phyloP scores from a whole-genome alignment of 176 grass and related monocot genomes.

The Paspalum notatum region DNA sequence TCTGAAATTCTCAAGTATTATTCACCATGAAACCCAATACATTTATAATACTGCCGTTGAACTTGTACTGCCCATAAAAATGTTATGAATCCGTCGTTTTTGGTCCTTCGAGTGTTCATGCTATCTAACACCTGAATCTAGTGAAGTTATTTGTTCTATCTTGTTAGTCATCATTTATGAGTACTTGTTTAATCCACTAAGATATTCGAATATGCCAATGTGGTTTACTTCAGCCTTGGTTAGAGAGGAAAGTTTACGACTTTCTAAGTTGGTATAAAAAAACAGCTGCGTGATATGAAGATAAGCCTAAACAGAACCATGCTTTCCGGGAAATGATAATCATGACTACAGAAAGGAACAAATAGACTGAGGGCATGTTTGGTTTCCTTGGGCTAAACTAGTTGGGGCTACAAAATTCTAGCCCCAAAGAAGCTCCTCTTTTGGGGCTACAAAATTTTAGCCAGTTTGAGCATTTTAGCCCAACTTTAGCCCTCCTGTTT shows the following conservation, averaged over 20 bases:
- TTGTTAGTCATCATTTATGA: background rate
- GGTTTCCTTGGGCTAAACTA: too few species aligned
- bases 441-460: too few species aligned
- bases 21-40: background rate
- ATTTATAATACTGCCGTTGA: background rate
- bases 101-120: background rate
- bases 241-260: background rate
- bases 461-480: too few species aligned
- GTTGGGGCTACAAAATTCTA: too few species aligned
- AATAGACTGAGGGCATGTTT: background rate
- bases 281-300: background rate
- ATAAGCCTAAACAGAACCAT: background rate
- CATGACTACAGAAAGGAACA: constrained; percentile 4
- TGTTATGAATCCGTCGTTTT: background rate
- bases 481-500: too few species aligned
- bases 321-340: background rate
- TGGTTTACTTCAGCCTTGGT: background rate
- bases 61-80: background rate
- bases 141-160: background rate
- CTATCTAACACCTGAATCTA: background rate
- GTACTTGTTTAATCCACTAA: constrained; percentile 11
- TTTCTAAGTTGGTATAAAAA: background rate
- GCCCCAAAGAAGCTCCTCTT: too few species aligned
- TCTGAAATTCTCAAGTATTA: background rate
- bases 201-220: constrained; percentile 20